Conservation (phyloP, 305 asterid genomes). For the Fraxinus velutina region DNA sequence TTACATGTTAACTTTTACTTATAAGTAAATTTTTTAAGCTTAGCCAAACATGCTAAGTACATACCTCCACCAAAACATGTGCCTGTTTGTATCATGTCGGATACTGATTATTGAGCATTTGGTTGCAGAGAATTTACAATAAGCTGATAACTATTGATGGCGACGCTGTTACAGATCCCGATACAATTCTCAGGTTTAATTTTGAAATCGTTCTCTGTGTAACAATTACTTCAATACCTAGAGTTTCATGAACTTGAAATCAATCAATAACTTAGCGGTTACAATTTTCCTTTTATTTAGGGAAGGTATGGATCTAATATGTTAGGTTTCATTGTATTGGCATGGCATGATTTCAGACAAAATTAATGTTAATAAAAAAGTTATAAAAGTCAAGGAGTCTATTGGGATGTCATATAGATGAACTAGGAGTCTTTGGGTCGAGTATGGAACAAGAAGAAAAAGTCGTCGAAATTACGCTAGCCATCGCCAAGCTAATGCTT, state of each 20-base stretch:
- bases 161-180: slow-evolving; percentile 49
- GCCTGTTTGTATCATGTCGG: background rate
- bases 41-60: background rate
- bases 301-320: slow-evolving; percentile 49
- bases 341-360: no score
- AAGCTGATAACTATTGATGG: slow-evolving; percentile 71
- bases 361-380: no score
- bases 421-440: no score
- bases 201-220: background rate
- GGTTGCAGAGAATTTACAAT: slow-evolving; percentile 89
- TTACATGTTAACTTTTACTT: background rate
- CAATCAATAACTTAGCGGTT: background rate
- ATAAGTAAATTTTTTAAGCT: background rate
- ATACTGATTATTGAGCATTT: slow-evolving; percentile 52
- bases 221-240: background rate
- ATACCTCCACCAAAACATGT: background rate
- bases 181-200: slow-evolving; percentile 57
- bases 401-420: no score
- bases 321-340: slow-evolving; percentile 28
- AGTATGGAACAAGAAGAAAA: no score
- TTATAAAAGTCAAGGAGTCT: no score
- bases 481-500: no score
- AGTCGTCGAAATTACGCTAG: no score
- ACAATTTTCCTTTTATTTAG: background rate
- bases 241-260: slow-evolving; percentile 5